phyloP scores from a whole-genome alignment of 2,329 filamentous ascomycete genomes.

The Neopestalotiopsis sp. region DNA sequence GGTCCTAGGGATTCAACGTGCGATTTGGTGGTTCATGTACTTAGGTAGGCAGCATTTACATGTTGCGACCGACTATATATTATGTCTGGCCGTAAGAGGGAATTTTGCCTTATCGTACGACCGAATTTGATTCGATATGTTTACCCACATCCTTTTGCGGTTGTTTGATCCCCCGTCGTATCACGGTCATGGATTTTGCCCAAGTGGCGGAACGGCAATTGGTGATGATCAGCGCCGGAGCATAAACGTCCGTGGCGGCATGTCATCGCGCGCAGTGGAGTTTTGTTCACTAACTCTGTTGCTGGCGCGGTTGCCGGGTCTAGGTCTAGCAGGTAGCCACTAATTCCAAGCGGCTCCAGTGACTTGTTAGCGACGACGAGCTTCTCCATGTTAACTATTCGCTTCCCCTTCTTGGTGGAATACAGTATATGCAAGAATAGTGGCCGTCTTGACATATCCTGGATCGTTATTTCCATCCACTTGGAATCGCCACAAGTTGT shows the following conservation, averaged over 20 bases:
- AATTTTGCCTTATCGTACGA: neutral
- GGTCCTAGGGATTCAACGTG: neutral
- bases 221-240: neutral
- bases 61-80: neutral
- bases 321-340: neutral
- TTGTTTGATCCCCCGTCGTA: constrained; percentile 2
- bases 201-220: neutral
- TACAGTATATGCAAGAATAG: too few species aligned
- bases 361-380: too few species aligned
- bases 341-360: neutral
- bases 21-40: too few species aligned
- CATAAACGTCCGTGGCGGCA: neutral
- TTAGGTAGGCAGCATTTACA: neutral
- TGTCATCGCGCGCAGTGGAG: neutral
- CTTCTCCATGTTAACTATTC: too few species aligned
- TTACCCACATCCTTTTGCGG: neutral
- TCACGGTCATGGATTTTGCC: neutral
- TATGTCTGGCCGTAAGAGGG: neutral
- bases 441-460: too few species aligned
- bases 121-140: neutral
- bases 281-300: neutral
- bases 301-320: neutral
- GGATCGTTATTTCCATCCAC: too few species aligned
- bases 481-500: too few species aligned
- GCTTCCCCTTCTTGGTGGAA: too few species aligned